Evolutionary conservation across 1,284 basidiomycete species (phyloP).

Genomic region (Cutaneotrichosporon arboriforme): DNA sequence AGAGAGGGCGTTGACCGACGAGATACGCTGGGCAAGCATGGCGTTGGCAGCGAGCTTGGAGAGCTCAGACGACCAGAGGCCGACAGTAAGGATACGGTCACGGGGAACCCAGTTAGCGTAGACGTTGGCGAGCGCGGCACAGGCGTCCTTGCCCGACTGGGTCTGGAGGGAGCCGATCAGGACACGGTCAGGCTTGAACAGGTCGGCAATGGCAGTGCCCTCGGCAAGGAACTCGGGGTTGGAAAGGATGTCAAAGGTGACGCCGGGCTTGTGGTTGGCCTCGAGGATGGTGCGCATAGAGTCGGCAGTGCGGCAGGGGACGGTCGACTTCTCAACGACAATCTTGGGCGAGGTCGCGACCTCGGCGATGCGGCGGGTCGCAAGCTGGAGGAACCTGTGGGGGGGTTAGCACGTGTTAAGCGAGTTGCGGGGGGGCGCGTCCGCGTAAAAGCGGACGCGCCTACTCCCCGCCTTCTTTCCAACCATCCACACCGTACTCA

Average conservation of each 20-base stretch:
- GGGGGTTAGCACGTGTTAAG: slow-evolving; percentile 4
- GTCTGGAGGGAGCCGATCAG: slow-evolving; percentile 94
- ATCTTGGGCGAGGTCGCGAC: slow-evolving; percentile 91
- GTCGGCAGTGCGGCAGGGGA: slow-evolving; percentile 95
- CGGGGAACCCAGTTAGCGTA: slow-evolving; percentile 94
- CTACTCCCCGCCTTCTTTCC: background rate
- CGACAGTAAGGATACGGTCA: slow-evolving; percentile 83
- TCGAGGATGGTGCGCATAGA: slow-evolving; percentile 97
- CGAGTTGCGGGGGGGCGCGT: slow-evolving; percentile 9
- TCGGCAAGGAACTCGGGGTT: slow-evolving; percentile 98
- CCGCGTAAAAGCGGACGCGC: background rate
- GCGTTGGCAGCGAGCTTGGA: slow-evolving; percentile 98
- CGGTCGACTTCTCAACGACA: slow-evolving; percentile 98
- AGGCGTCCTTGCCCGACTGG: slow-evolving; percentile 74
- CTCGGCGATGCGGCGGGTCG: slow-evolving; percentile 89
- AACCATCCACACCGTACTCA: slow-evolving; percentile 49
- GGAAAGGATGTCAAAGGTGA: slow-evolving; percentile 95
- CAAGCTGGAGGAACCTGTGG: slow-evolving; percentile 84
- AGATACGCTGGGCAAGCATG: slow-evolving; percentile 96
- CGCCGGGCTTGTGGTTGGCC: slow-evolving; percentile 87
- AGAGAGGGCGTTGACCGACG: slow-evolving; percentile 94
- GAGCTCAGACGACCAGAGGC: slow-evolving; percentile 97
- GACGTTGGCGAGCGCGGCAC: slow-evolving; percentile 65
- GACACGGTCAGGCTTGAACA: slow-evolving; percentile 86
- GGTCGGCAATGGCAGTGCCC: slow-evolving; percentile 88